These are phyloP conservation scores for Mucor racemosus DNA, from an alignment of 371 early-diverging fungal species.

Conservation along the genomic window DNA sequence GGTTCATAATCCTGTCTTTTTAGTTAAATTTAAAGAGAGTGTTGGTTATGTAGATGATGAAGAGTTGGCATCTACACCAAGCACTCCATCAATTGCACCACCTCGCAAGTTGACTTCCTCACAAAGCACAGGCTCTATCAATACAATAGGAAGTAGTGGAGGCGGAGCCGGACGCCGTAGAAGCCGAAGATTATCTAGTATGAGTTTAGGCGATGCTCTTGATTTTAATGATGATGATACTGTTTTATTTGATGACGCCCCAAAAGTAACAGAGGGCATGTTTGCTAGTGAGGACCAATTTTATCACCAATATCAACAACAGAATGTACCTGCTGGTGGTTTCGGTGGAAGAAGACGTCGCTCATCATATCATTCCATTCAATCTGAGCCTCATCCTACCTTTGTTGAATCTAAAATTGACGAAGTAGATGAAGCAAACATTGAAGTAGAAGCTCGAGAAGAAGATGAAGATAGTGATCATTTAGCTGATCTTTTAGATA, in stretches of 20 bases:
- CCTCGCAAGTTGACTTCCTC: slow-evolving; percentile 14
- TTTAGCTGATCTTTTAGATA: slow-evolving; percentile 25
- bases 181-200: slow-evolving; percentile 24
- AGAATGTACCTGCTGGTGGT: neutral
- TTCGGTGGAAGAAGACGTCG: slow-evolving; percentile 23
- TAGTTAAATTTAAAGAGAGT: slow-evolving; percentile 49
- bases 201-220: slow-evolving; percentile 20
- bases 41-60: slow-evolving; percentile 42
- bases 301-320: slow-evolving; percentile 37
- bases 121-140: slow-evolving; percentile 15
- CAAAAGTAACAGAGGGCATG: slow-evolving; percentile 27
- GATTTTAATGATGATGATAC: slow-evolving; percentile 19
- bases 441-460: slow-evolving; percentile 8
- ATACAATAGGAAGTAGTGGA: slow-evolving; percentile 7
- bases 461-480: slow-evolving; percentile 24
- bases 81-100: neutral
- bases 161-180: slow-evolving; percentile 12
- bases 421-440: slow-evolving; percentile 29
- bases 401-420: slow-evolving; percentile 29
- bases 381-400: slow-evolving; percentile 39
- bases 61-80: neutral
- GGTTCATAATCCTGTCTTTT: slow-evolving; percentile 45
- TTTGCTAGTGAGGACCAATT: slow-evolving; percentile 32
- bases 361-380: slow-evolving; percentile 29
- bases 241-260: slow-evolving; percentile 23